A percentile compares a stretch with the other conserved stretches of the same genome.
phyloP scores from a whole-genome alignment of 2,329 filamentous ascomycete species.

The Monosporascus sp. region DNA sequence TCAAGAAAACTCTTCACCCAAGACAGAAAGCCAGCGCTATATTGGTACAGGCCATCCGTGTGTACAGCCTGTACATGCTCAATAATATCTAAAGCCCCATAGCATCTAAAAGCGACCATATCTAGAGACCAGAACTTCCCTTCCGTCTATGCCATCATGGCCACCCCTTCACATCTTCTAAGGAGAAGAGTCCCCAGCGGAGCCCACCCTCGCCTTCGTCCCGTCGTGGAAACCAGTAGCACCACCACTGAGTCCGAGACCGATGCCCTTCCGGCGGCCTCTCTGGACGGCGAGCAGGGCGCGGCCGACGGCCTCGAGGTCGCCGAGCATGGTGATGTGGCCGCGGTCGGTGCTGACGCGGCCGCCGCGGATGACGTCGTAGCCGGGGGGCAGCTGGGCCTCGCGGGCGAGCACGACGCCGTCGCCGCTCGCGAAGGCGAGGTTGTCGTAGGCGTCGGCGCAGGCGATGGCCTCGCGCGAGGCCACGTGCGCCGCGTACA shows the following conservation, averaged over 20 bases:
- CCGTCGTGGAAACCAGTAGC: too few species aligned
- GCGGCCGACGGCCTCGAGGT: conserved; percentile 73
- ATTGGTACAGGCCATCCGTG: too few species aligned
- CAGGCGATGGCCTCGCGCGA: conserved; percentile 69
- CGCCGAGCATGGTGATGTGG: conserved; percentile 81
- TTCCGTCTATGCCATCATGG: too few species aligned
- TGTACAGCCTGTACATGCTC: too few species aligned
- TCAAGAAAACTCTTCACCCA: too few species aligned
- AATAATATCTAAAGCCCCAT: too few species aligned
- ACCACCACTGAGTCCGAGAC: conserved; percentile 40
- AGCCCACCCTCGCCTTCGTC: neutral
- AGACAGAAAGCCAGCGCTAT: too few species aligned
- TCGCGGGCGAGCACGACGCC: conserved; percentile 83
- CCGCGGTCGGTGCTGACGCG: conserved; percentile 76
- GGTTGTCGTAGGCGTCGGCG: conserved; percentile 75
- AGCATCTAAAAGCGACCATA: too few species aligned
- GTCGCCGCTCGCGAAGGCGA: conserved; percentile 82
- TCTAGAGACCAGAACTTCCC: too few species aligned
- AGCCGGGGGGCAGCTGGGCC: conserved; percentile 79
- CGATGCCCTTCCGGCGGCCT: conserved; percentile 68
- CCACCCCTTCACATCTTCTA: too few species aligned
- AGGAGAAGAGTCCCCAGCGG: too few species aligned
- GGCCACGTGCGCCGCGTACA: conserved; percentile 72
- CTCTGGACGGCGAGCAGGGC: conserved; percentile 64
- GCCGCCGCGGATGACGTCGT: conserved; percentile 67